Evolutionary conservation across 2,329 filamentous ascomycete species (phyloP), one percentile per base, ranked within the genome.

Genomic region (Epichloe sibirici): DNA sequence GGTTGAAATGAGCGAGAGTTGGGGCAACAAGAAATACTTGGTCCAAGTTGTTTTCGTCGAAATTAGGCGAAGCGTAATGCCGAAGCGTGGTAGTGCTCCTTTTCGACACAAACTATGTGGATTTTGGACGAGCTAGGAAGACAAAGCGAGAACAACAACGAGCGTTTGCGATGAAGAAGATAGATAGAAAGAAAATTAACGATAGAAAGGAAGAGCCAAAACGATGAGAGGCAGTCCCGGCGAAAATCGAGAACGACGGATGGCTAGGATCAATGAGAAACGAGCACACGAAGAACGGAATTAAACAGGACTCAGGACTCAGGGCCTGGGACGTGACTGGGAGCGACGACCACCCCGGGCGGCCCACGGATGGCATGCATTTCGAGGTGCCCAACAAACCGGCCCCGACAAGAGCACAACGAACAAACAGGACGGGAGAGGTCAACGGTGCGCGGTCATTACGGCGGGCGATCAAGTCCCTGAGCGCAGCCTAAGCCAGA

Each of bases 191-290:
- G 49, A n/a, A 53, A 57, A 57, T 61, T 59, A 74, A 68, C 65
- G 70, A 73, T 60, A 55, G 66, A 61, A 61, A 56, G 54, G 63
- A 70, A 69, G 64, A 72, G 73, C 74, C 74, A 74, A 70, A 82
- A 73, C 78, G 79, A 83, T 21, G 72, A 77, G 79, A 81, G 72
- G 72, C 69, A 69, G 70, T 56, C 58, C 55, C 52, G 56, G 58
- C 54, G 57, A 57, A 49, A 34, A 38, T 52, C 53, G 56, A 53
- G 35, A 21, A 42, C 5, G 37, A 47, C 11, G 17, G 58, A 56
- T 48, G 56, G 51, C 28, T 56, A 58, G 21, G 37, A 52, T 13
- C 52, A 57, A 54, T 55, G 50, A 52, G 51, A 56, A 43, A 38
- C 25, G 44, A 48, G 56, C 52, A 57, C 53, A 49, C 23, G 34